Evolutionary conservation across 164 flowering plant species (phyloP), one percentile per base, ranked within the genome.

Genomic region (Magnolia officinalis): DNA sequence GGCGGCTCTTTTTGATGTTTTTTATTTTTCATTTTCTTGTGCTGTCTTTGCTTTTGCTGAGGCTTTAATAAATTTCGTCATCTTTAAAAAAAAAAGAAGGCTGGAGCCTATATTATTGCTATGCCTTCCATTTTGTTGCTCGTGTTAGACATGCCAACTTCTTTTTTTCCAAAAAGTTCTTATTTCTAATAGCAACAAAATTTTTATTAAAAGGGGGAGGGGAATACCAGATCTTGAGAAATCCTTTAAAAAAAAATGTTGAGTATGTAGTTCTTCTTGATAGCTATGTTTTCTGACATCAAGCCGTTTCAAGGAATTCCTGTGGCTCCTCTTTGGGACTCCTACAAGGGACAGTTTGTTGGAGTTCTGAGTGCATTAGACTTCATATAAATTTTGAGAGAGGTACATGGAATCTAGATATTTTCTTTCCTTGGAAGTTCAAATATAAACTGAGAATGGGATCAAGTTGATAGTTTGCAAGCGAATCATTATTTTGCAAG

Each of bases 311-410:
- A 95, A 98, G 98, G 93, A 68, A 89, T 93, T 73, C 82, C 97
- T 72, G 80, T 86, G 76, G 98, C 98, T 76, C 94, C 98, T 75
- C 91, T 95, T 65, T 93, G 98, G 95, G 98, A 93, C 79, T 90
- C 84, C 80, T 69, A 75, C 81, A 86, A 81, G 83, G 93, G 92
- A 29, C 86, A 87, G 75, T 90, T 93, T 89, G 94, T 91, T 78
- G 98, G 98, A 72, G 88, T 95, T 67, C 87, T 95, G 20, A 95
- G 91, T 87, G 90, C 95, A 51, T 67, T 83, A 79, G 98, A 95
- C 84, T 95, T 95, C 80, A 87, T 95, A 59, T 85, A 93, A 76
- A 95, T 95, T 63, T 77, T 95, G 82, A 88, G 90, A 85, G 98
- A 93, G 94, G 98, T 95, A 89, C 72, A 80, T 75, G 31, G 65